A percentile compares a stretch with the other conserved stretches of the same genome.
phyloP scores from a whole-genome alignment of 805 yeast species.

The Nakazawaea peltata region DNA sequence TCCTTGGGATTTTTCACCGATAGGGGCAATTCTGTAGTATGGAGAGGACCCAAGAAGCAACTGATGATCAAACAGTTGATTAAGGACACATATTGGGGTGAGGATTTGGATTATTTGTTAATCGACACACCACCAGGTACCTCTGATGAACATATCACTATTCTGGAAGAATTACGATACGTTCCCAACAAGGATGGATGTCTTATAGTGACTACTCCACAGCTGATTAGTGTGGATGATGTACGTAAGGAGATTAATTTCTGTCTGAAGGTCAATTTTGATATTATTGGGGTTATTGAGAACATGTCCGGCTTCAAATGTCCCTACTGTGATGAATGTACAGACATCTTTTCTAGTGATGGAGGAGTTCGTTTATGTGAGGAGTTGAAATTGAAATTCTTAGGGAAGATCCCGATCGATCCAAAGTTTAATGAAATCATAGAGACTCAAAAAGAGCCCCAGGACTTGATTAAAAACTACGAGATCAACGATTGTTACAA shows the following conservation, averaged over 20 bases:
- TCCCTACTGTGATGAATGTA: constrained; percentile 87
- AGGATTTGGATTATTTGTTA: constrained; percentile 61
- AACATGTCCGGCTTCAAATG: constrained; percentile 97
- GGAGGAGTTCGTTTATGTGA: constrained; percentile 78
- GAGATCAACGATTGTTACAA: constrained; percentile 27
- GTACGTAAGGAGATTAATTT: constrained; percentile 91
- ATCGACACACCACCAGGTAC: constrained; percentile 99
- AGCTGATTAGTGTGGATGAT: constrained; percentile 86
- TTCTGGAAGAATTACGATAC: constrained; percentile 79
- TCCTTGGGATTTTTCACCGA: constrained; percentile 84
- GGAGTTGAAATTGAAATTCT: constrained; percentile 50
- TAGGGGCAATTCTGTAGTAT: constrained; percentile 85
- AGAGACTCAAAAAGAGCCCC: constrained; percentile 49
- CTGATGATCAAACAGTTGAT: constrained; percentile 95
- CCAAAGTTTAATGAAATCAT: constrained; percentile 84
- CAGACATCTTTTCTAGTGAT: constrained; percentile 87
- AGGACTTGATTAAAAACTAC: constrained; percentile 29
- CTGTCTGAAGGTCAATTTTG: constrained; percentile 77
- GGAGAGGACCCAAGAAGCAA: constrained; percentile 98
- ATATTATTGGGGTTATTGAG: constrained; percentile 80
- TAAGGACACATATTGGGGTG: constrained; percentile 88
- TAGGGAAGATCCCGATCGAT: constrained; percentile 91
- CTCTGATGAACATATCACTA: constrained; percentile 94
- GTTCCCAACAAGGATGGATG: constrained; percentile 80
- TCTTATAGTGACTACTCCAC: constrained; percentile 94